Evolutionary conservation across 768 basidiomycete genomes (phyloP).

Genomic region (Tephrocybe rancida): DNA sequence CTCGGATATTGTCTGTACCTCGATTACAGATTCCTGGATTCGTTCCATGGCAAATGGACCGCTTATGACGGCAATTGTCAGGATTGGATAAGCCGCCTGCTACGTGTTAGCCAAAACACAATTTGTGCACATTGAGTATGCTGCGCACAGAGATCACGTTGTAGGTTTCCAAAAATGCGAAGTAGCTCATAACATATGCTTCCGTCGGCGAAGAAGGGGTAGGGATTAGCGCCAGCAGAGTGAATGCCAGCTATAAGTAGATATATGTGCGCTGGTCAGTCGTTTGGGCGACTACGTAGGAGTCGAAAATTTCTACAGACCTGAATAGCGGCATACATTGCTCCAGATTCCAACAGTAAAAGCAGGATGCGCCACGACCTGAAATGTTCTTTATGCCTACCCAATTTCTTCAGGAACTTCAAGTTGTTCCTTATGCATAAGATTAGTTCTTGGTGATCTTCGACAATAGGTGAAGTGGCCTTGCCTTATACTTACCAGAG

Average conservation of each 20-base stretch:
- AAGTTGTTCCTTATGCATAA: background rate
- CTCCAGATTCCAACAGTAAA: background rate
- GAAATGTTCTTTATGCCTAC: background rate
- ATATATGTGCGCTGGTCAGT: no score
- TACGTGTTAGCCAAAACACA: background rate
- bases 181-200: no score
- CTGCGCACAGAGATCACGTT: background rate
- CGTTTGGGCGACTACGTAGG: background rate
- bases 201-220: no score
- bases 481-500: background rate
- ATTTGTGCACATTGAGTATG: no score
- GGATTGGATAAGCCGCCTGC: background rate
- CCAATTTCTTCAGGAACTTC: background rate
- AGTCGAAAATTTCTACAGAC: background rate
- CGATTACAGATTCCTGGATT: background rate
- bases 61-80: background rate
- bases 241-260: background rate
- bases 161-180: no score
- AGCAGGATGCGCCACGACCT: background rate
- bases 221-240: no score
- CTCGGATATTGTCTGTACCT: background rate
- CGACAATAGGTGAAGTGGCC: background rate
- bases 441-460: background rate
- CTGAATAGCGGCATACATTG: background rate
- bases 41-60: background rate